Base-by-base conservation (phyloP, 2,329 filamentous ascomycete genomes). In the Diplodia intermedia region DNA sequence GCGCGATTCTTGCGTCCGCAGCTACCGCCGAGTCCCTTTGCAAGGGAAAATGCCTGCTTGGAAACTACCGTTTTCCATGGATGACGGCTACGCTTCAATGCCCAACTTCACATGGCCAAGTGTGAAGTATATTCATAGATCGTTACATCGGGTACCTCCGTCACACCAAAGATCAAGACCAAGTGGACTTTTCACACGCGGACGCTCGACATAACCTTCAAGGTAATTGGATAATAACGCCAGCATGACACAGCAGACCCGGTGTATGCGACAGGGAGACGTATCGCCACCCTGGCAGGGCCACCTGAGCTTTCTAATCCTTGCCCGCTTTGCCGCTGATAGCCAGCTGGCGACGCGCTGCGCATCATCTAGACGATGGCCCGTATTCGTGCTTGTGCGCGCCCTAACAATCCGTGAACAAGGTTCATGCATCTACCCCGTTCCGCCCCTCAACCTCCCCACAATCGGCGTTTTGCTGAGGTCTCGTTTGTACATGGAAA, bases 401-500 rank as follows among this genome's bases (percentile, higher is more conserved):
- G 18, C 43, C 43, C 43, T 9, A 29, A 18, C 20, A 12, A 12
- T 53, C 31, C n/a, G 31, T 7, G 36, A 5, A 18, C 54, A 38
- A 23, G 18, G 18, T 12, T 6, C 54, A 18, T 40, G 15, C 50
- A 14, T 52, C 47, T 52, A n/a, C n/a, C 38, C 47, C 43, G 12
- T 23, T 20, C 2, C 47, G 20, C 60, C 29, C 15, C n/a, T 12
- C 29, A 18, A 26, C 60, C 29, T 63, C 60, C 60, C 60, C 60
- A 52, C 60, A 63, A 63, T 52, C 60, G n/a, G 43, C 60, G 29
- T 23, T 33, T 62, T 63, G 60, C 31, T 53, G n/a, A 40, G 29
- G 60, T 60, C 4, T 60, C 54, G 31, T 67, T 60, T 60, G 40
- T 60, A 67, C 65, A 60, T 38, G 65, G 40, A 60, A 53, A 50